Conservation (phyloP, 345 rosid genomes). For the Angophora floribunda region DNA sequence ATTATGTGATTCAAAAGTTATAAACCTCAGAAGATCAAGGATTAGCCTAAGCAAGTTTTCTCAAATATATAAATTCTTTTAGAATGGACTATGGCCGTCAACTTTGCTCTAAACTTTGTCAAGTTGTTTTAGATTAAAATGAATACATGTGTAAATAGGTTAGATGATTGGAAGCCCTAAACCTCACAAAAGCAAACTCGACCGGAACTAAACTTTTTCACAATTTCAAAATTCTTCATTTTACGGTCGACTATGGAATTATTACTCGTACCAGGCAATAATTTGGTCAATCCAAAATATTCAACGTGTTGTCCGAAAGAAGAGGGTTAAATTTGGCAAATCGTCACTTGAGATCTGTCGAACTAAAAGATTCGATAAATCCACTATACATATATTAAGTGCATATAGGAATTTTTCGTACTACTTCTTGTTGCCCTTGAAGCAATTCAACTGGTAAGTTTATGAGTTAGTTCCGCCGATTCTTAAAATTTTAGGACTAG, state of each 20-base stretch:
- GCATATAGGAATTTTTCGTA: neutral
- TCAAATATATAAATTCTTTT: neutral
- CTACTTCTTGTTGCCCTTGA: rapidly evolving
- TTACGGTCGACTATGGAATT: neutral
- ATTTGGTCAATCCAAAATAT: neutral
- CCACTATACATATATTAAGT: too few relatives aligned
- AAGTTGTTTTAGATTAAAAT: neutral
- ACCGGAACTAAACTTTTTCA: neutral
- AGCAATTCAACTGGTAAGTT: neutral
- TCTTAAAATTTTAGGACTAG: neutral
- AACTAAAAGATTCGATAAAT: neutral
- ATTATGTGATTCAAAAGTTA: neutral
- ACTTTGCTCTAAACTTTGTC: neutral
- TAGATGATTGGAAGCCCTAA: neutral
- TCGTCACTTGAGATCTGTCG: neutral
- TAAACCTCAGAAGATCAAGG: neutral
- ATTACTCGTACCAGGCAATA: neutral
- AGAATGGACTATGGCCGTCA: neutral
- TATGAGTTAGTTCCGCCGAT: neutral
- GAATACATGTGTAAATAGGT: neutral
- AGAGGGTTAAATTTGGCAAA: neutral
- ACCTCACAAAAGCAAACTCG: neutral
- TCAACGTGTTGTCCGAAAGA: neutral
- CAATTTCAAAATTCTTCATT: too few relatives aligned
- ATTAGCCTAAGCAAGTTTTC: neutral